Base-by-base conservation (phyloP, 73 alveolate genomes). In the Paramecium pentaurelia region DNA sequence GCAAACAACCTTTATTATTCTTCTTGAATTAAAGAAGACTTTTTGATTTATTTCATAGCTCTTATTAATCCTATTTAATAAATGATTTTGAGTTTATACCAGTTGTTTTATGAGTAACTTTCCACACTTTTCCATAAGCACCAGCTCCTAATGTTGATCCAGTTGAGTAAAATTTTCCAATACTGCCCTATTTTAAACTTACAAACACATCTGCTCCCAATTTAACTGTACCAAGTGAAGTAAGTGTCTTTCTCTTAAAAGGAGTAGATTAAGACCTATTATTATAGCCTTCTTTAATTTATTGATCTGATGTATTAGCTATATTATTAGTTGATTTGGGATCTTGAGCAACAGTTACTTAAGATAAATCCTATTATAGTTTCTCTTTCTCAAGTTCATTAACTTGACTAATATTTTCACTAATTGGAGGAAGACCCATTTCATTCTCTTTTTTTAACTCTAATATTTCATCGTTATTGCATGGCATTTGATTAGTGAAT, bases 1-100 rank as follows among this genome's bases (percentile, higher is more conserved):
- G 93, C 93, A 87, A 87, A 87, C 34, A 87, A 44, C 28, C 86
- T 87, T 25, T 87, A 60, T 60, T 87, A 73, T 64, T 87, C 93
- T 38, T 87, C 93, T 27, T 37, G 25, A 34, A 87, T 87, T 30
- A 87, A 27, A 8, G 84, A 37, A 20, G 88, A 64, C 64, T 87
- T 87, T 28, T 87, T 87, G 8, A 87, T 20, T 10, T 73, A 28
- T 64, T 87, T 87, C 93, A 87, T 87, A 22, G 93, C 93, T 68
- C 93, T 87, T 36, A 60, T 37, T 11, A 87, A 40, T 12, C 93
- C 93, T 87, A 54, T 54, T 54, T 54, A 16, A 54, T 4, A 16
- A 22, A 14, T 49, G 28, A 49, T 49, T 49, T 54, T 14, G 30
- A 38, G 20, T 36, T 10, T 20, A 38, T 36, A 75, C 88, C 88